Conservation (phyloP, 345 rosid species). For the Cardamine occulta region DNA sequence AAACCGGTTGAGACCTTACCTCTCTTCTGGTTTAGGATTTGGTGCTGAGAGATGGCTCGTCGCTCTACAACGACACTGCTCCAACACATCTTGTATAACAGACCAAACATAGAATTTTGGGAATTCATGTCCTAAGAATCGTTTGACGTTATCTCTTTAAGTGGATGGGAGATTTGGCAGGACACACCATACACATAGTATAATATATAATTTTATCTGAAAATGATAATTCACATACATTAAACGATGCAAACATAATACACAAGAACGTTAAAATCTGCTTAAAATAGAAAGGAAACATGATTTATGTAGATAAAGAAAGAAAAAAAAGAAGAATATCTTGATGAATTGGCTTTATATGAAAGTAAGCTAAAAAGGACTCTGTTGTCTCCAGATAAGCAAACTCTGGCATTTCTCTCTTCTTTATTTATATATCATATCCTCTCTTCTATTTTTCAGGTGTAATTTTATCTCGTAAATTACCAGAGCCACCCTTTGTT, state of each 20-base stretch:
- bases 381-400: conserved; percentile 37
- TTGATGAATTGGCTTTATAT: conserved; percentile 36
- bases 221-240: too few species aligned
- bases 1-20: background rate
- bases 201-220: too few species aligned
- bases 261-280: too few species aligned
- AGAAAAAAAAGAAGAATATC: conserved; percentile 5
- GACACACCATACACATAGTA: too few species aligned
- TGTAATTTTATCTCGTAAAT: conserved; percentile 9
- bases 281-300: too few species aligned
- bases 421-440: conserved; percentile 26
- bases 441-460: conserved; percentile 35
- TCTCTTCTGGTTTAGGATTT: background rate
- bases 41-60: background rate
- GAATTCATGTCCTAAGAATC: too few species aligned
- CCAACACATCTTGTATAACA: background rate
- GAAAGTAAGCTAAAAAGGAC: conserved; percentile 2
- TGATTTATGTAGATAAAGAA: too few species aligned
- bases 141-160: too few species aligned
- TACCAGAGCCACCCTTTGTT: too few species aligned
- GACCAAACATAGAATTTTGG: too few species aligned
- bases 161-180: too few species aligned
- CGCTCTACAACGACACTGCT: background rate
- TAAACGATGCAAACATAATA: too few species aligned
- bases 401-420: conserved; percentile 21